Conservation (phyloP, 306 rosid genomes). For the Cucumis melo region DNA sequence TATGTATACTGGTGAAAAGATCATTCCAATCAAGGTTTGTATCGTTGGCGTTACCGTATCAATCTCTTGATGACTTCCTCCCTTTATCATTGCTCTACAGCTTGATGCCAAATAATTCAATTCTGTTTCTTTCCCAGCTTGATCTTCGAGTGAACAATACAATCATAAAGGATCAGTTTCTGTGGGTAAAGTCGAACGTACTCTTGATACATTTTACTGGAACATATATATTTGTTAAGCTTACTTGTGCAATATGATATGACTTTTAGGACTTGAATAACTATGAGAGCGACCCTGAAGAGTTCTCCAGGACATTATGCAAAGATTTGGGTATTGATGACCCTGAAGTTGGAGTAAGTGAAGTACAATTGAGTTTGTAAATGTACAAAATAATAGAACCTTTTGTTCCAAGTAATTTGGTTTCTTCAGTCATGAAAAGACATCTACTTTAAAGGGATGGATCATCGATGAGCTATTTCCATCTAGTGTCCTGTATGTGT, state of each 20-base stretch:
- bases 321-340: slow-evolving; percentile 74
- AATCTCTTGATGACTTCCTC: neutral
- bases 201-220: slow-evolving; percentile 7
- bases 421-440: neutral
- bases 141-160: slow-evolving; percentile 91
- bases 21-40: slow-evolving; percentile 74
- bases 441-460: neutral
- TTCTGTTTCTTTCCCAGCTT: slow-evolving; percentile 32
- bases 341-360: slow-evolving; percentile 93
- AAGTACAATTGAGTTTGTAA: neutral
- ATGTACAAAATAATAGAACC: neutral
- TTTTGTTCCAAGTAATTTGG: neutral
- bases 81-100: neutral
- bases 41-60: neutral
- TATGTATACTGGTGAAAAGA: slow-evolving; percentile 78
- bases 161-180: slow-evolving; percentile 75
- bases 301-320: slow-evolving; percentile 75
- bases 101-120: neutral
- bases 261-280: slow-evolving; percentile 76
- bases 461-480: neutral
- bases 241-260: neutral
- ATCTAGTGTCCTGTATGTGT: neutral
- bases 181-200: slow-evolving; percentile 61
- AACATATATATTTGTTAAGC: neutral
- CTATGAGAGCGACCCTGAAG: slow-evolving; percentile 94